Percentiles rank a stretch among this genome's conserved stretches.
phyloP scores from a whole-genome alignment of 192 early-diverging fungal species.

The Umbelopsis ramanniana region DNA sequence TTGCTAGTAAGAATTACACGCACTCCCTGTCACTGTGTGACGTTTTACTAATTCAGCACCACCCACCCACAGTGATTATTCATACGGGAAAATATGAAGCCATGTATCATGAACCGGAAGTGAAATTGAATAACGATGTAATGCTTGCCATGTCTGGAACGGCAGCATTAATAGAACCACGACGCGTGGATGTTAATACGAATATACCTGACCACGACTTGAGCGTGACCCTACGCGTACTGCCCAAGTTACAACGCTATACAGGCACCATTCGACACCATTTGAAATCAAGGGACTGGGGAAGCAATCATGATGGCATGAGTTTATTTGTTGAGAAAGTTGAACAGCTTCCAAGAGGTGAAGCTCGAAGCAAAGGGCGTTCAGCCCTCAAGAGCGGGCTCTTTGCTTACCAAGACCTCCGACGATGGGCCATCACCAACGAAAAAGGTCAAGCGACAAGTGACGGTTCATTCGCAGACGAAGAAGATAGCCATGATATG shows the following conservation, averaged over 20 bases:
- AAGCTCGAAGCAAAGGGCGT: constrained; percentile 27
- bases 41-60: neutral
- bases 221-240: constrained; percentile 65
- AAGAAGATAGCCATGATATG: neutral
- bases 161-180: constrained; percentile 6
- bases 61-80: constrained; percentile 33
- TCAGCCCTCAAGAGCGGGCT: constrained; percentile 24
- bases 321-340: constrained; percentile 69
- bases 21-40: too few species aligned
- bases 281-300: constrained; percentile 70
- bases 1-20: constrained; percentile 75
- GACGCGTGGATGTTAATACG: neutral
- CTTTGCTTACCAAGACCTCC: constrained; percentile 25
- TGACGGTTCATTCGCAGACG: neutral
- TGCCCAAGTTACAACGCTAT: constrained; percentile 74
- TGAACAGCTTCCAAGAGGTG: constrained; percentile 32
- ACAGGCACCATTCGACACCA: constrained; percentile 62
- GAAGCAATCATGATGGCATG: constrained; percentile 72
- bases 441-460: neutral
- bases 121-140: constrained; percentile 31
- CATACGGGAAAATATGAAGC: constrained; percentile 65
- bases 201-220: constrained; percentile 66
- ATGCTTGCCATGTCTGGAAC: constrained; percentile 39
- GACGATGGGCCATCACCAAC: constrained; percentile 15
- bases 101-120: constrained; percentile 40